Evolutionary conservation across 345 rosid genomes (phyloP).

Genomic region (Citrus glauca): DNA sequence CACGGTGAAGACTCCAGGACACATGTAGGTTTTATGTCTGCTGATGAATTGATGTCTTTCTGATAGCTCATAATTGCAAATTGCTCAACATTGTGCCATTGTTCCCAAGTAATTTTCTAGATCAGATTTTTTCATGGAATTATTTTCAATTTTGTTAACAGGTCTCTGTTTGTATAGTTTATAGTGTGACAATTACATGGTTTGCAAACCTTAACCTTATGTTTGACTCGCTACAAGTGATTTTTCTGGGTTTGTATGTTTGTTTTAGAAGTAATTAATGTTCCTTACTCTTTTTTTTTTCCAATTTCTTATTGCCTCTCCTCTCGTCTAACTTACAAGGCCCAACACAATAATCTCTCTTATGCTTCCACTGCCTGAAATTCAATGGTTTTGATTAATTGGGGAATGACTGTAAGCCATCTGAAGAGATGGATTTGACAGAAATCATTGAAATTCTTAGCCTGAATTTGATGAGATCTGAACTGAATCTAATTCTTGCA

Average conservation of each 20-base stretch:
- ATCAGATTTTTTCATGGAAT: not conserved
- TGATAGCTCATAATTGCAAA: slow-evolving; percentile 6
- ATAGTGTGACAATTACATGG: not conserved
- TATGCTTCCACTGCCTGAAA: not conserved
- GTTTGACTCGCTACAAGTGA: not conserved
- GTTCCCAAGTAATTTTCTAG: not conserved
- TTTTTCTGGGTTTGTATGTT: not conserved
- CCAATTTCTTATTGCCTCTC: not conserved
- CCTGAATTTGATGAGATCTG: not conserved
- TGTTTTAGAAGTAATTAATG: not conserved
- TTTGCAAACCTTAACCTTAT: not conserved
- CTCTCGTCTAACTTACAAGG: not conserved
- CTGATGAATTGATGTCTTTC: slow-evolving; percentile 31
- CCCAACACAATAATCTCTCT: not conserved
- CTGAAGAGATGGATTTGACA: not conserved
- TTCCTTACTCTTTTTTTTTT: too few relatives aligned
- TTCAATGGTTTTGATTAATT: not conserved
- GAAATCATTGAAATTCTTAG: not conserved
- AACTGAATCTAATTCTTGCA: not conserved
- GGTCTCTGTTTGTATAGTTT: not conserved
- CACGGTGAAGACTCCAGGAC: slow-evolving; percentile 25
- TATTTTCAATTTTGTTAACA: not conserved
- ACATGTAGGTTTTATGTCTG: slow-evolving; percentile 24
- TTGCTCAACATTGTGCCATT: not conserved
- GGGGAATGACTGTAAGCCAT: not conserved